Evolutionary conservation across 805 yeast species (phyloP).

Genomic region (Metschnikowia chrysomelidarum): DNA sequence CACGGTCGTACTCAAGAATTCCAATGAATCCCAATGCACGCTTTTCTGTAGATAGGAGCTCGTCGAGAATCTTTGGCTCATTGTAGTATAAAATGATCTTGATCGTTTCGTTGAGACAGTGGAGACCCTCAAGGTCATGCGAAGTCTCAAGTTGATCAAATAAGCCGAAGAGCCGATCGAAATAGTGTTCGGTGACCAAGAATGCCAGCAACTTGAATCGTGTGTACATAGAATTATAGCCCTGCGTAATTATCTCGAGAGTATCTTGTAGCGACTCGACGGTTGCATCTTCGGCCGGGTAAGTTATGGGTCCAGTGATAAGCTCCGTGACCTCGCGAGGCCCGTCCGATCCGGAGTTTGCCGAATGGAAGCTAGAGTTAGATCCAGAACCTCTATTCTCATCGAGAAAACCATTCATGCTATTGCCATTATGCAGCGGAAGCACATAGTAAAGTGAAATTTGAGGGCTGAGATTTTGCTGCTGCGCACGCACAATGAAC

Average conservation of each 20-base stretch:
- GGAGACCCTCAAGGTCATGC: conserved; percentile 54
- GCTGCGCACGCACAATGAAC: conserved; percentile 69
- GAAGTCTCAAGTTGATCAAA: conserved; percentile 57
- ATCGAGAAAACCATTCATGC: background rate
- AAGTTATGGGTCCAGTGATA: conserved; percentile 73
- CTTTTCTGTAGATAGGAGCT: conserved; percentile 30
- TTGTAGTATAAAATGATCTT: conserved; percentile 71
- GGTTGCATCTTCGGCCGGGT: conserved; percentile 55
- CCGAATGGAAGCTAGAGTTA: no score
- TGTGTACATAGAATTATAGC: conserved; percentile 60
- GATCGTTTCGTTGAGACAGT: conserved; percentile 67
- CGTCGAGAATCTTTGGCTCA: conserved; percentile 45
- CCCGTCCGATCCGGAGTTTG: conserved; percentile 20
- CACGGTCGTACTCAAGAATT: conserved; percentile 84
- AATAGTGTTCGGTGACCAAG: conserved; percentile 52
- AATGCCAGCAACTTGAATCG: conserved; percentile 58
- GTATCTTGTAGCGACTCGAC: conserved; percentile 51
- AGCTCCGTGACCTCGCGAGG: conserved; percentile 63
- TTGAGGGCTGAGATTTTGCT: conserved; percentile 50
- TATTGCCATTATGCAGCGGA: conserved; percentile 27
- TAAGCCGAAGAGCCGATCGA: conserved; percentile 48
- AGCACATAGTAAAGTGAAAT: conserved; percentile 67
- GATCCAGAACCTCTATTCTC: no score
- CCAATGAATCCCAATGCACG: conserved; percentile 60
- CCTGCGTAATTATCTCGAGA: conserved; percentile 55